Base-by-base conservation (phyloP, 768 basidiomycete species). In the Leccinum broughii region DNA sequence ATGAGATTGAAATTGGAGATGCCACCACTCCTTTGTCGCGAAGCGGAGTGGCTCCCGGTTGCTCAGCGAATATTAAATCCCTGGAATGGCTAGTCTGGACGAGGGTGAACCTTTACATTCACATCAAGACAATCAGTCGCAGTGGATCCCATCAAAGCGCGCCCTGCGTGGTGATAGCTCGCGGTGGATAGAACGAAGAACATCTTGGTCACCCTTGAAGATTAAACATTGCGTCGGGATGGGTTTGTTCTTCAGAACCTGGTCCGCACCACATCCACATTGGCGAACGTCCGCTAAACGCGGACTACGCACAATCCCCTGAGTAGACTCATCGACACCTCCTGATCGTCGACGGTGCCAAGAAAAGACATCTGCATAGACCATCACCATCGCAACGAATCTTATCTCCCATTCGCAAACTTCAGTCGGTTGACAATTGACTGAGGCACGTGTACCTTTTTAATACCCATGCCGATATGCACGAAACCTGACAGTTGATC, bases 361-460 rank as follows among this genome's bases (percentile, higher is more conserved):
- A 54, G 39, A 10, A 24, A 53, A 20, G 6, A 32, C n/a, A 35
- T 50, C 20, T n/a, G n/a, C 20, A 6, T 48, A 35, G 22, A 35
- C 57, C 53, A 57, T 67, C 56, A 9, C 65, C 57, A 61, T 70
- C 59, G 37, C 44, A 17, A 69, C 66, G 62, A 68, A 56, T 55
- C 51, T 63, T 51, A 37, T 15, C 39, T 15, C 39, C 39, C 13
- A 8, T 35, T 48, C 22, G 44, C 22, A 35, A 13, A 32, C 39
- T 11, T 32, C 51, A 39, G 39, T 52, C 17, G 26, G 30, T 56
- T 17, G 55, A 41, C 32, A 24, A 14, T n/a, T 17, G 37, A 35
- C 20, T 28, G 50, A 55, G 56, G 41, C n/a, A 44, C 41, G 15
- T 13, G 30, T 20, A 24, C 32, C 26, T 46, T 58, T 51, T 56